phyloP scores from a whole-genome alignment of 1,284 basidiomycete genomes.

The Ganoderma lucidum region DNA sequence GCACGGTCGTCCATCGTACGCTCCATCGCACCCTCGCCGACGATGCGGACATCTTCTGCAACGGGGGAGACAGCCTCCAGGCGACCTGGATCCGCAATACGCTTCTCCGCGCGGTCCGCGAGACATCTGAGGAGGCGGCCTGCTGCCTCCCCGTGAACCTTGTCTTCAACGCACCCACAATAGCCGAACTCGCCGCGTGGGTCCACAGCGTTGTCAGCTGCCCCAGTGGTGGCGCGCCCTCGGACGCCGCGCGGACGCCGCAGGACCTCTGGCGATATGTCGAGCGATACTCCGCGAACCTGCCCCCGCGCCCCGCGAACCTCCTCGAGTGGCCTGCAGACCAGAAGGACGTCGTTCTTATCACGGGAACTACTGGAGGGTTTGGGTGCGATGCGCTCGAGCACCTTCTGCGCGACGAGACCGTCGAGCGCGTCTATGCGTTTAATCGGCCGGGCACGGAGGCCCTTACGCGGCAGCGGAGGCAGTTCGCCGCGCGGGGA shows the following conservation, averaged over 20 bases:
- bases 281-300: slow-evolving; percentile 27
- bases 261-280: slow-evolving; percentile 24
- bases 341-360: slow-evolving; percentile 35
- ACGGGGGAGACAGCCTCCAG: slow-evolving; percentile 49
- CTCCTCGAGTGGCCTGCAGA: slow-evolving; percentile 13
- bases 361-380: slow-evolving; percentile 40
- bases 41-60: slow-evolving; percentile 48
- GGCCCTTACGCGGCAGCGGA: slow-evolving; percentile 40
- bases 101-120: slow-evolving; percentile 44
- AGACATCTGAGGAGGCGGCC: slow-evolving; percentile 33
- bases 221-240: not conserved
- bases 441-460: slow-evolving; percentile 32
- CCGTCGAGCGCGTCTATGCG: slow-evolving; percentile 36
- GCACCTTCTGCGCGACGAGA: slow-evolving; percentile 30
- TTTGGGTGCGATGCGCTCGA: slow-evolving; percentile 38
- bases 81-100: slow-evolving; percentile 52
- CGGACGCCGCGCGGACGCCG: slow-evolving; percentile 17
- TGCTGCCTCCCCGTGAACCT: slow-evolving; percentile 40
- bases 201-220: slow-evolving; percentile 2
- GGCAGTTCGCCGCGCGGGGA: slow-evolving; percentile 41
- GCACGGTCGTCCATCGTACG: slow-evolving; percentile 38
- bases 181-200: slow-evolving; percentile 38
- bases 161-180: slow-evolving; percentile 47
- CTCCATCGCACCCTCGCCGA: slow-evolving; percentile 37
- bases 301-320: slow-evolving; percentile 26